Evolutionary conservation across 1,284 basidiomycete genomes (phyloP), one percentile per base, ranked within the genome.

Genomic region (Pseudozyma tsukubaensis): DNA sequence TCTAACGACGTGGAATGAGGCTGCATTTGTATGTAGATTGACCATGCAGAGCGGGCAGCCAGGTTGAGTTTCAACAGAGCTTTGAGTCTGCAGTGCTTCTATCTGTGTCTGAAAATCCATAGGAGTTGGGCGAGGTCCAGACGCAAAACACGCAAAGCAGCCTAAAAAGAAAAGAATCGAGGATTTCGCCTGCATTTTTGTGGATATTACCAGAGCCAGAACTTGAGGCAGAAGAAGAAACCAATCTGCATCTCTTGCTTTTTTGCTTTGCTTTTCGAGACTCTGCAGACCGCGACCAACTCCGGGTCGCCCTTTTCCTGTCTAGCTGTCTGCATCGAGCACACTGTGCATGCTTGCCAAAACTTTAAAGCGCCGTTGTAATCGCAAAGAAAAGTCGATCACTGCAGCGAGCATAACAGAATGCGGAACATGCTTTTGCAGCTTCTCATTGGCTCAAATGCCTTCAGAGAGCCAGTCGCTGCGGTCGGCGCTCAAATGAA

Each of bases 381-480:
- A 29, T 29, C 3, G 24, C 24, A 29, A 29, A 29, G 24, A 29
- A 24, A 19, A 48, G 59, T 68, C 66, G 66, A 68, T 55, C 55
- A 59, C 59, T 68, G 66, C 66, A 62, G 66, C 59, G 51, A 48
- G 50, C 55, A 59, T 18, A 37, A 61, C 55, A 59, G 29, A 37
- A 61, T 54, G 52, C 48, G 49, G 47, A 49, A 50, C n/a, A n/a
- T 34, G 19, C 6, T 29, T 29, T 10, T 37, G 34, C 35, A 16
- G 47, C 39, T 35, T 54, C 47, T 68, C 59, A 68, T 61, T 68
- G 59, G 65, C 12, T 36, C 9, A 19, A 39, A 34, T 35, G 3
- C 32, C n/a, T 19, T 16, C 44, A 44, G 16, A 29, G n/a, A 32
- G 24, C 3, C 24, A 29, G 24, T 29, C 24, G 24, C 24, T 29